These are phyloP conservation scores for Nematocida sp. DNA, from an alignment of 371 early-diverging fungal genomes.

Conservation along the genomic window DNA sequence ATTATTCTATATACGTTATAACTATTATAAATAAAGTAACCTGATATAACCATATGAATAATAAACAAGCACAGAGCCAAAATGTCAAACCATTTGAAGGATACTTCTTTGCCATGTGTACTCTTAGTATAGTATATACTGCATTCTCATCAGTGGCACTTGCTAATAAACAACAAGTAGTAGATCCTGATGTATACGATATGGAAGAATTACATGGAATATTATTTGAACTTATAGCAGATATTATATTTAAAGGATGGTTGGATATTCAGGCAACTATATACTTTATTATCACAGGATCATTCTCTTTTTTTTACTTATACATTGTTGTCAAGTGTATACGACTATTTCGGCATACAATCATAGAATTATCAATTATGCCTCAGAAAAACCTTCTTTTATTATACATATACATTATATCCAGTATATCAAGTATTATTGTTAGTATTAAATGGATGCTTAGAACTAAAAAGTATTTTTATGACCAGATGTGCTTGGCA, in stretches of 20 bases:
- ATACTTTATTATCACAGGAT: constrained; percentile 17
- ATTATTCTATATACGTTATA: no score
- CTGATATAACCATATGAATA: no score
- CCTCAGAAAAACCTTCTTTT: not conserved
- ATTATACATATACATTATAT: constrained; percentile 1
- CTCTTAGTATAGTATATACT: constrained; percentile 6
- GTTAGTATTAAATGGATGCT: not conserved
- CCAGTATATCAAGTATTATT: not conserved
- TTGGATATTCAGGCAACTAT: constrained; percentile 5
- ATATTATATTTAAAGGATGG: not conserved
- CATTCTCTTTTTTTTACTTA: constrained; percentile 27
- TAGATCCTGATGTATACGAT: not conserved
- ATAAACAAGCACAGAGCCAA: no score
- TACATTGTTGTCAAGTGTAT: not conserved
- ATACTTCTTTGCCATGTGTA: constrained; percentile 2
- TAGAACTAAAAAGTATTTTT: not conserved
- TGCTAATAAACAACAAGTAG: not conserved
- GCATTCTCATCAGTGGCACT: not conserved
- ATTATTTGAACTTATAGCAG: not conserved
- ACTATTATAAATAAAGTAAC: no score
- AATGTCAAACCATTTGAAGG: not conserved
- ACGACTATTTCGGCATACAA: not conserved
- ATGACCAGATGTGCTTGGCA: not conserved
- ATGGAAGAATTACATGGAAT: not conserved
- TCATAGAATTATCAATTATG: constrained; percentile 6